Evolutionary conservation across 1,284 basidiomycete species (phyloP).

Genomic region (Rhizoctonia solani): DNA sequence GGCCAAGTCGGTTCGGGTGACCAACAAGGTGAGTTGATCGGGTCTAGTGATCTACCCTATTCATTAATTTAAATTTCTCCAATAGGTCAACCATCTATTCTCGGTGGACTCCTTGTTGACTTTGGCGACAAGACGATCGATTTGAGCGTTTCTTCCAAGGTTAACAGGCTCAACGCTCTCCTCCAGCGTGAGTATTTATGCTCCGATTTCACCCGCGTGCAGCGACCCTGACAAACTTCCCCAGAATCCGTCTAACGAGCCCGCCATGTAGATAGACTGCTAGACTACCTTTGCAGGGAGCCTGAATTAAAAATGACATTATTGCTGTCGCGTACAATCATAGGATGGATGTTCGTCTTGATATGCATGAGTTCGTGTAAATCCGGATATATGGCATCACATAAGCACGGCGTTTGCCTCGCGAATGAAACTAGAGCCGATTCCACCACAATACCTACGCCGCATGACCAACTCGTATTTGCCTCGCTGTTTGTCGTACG

Average conservation of each 20-base stretch:
- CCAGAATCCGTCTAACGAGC: constrained; percentile 34
- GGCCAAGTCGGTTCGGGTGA: constrained; percentile 83
- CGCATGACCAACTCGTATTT: no score
- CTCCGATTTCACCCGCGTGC: constrained; percentile 5
- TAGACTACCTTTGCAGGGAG: neutral
- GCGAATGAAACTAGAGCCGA: no score
- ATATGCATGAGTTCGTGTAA: constrained; percentile 2
- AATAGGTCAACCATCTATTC: constrained; percentile 81
- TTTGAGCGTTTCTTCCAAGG: constrained; percentile 88
- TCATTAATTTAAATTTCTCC: constrained; percentile 23
- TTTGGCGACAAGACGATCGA: constrained; percentile 99
- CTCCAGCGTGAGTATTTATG: constrained; percentile 63
- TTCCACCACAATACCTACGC: no score
- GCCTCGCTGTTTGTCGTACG: no score
- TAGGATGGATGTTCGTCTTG: no score
- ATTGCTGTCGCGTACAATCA: no score
- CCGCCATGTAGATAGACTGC: neutral
- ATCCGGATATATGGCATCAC: neutral
- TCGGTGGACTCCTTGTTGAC: constrained; percentile 93
- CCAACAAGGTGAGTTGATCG: constrained; percentile 73
- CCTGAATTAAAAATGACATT: constrained; percentile 20
- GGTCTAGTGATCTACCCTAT: neutral
- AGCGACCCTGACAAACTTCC: neutral
- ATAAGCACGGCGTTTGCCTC: neutral
- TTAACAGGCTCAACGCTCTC: constrained; percentile 92